These are phyloP conservation scores for Tilletia walkeri DNA, from an alignment of 1,284 basidiomycete species.

Conservation along the genomic window DNA sequence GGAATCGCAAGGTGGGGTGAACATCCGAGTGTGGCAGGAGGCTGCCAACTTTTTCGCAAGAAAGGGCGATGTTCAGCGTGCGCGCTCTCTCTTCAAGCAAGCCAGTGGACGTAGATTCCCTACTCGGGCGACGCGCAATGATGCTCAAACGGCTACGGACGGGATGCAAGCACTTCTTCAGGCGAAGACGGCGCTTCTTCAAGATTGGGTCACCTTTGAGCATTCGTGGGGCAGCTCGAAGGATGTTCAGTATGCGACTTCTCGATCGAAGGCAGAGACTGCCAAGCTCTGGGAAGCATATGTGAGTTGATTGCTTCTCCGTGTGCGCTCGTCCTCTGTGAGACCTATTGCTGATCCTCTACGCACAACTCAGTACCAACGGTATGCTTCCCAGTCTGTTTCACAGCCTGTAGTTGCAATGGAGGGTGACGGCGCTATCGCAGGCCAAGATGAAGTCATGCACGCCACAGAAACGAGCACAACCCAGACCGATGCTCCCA, in stretches of 20 bases:
- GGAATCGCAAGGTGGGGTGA: conserved; percentile 31
- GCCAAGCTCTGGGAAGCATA: conserved; percentile 62
- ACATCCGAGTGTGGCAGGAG: conserved; percentile 32
- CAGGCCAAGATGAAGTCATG: conserved; percentile 15
- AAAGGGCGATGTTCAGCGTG: conserved; percentile 34
- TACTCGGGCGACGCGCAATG: neutral
- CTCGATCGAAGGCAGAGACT: conserved; percentile 55
- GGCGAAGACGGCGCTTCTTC: conserved; percentile 69
- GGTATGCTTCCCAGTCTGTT: conserved; percentile 46
- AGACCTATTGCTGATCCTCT: conserved; percentile 59
- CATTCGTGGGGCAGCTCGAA: conserved; percentile 73
- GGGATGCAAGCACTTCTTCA: conserved; percentile 20
- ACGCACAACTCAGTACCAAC: conserved; percentile 61
- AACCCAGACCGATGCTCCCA: neutral
- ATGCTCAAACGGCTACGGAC: conserved; percentile 19
- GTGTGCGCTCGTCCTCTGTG: neutral
- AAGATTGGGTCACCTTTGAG: conserved; percentile 82
- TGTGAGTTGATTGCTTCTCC: conserved; percentile 28
- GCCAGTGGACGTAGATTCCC: conserved; percentile 26
- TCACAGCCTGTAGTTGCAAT: conserved; percentile 55
- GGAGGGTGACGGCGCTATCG: conserved; percentile 62
- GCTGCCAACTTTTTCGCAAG: conserved; percentile 41
- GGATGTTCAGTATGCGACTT: conserved; percentile 66
- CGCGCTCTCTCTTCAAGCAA: conserved; percentile 36
- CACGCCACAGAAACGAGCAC: neutral